phyloP scores from a whole-genome alignment of 1,139 yeast genomes.

The Kodamaea arcana region DNA sequence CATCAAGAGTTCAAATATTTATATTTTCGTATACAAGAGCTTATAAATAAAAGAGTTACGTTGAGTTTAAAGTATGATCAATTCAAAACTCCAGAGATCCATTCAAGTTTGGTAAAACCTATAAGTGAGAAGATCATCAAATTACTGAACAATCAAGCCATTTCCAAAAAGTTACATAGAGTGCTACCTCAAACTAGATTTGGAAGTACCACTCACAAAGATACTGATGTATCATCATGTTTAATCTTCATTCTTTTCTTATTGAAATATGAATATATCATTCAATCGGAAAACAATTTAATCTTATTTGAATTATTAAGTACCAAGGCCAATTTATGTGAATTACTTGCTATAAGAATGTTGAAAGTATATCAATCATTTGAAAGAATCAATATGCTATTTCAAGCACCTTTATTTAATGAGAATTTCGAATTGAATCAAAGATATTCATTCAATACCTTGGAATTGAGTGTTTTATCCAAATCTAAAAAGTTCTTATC shows the following conservation, averaged over 20 bases:
- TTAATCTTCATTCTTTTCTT: conserved; percentile 34
- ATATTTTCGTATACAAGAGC: conserved; percentile 35
- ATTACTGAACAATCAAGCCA: conserved; percentile 16
- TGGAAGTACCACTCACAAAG: background rate
- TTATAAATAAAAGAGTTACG: conserved; percentile 39
- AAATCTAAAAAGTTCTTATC: conserved; percentile 53
- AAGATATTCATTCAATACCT: conserved; percentile 35
- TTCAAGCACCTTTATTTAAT: conserved; percentile 37
- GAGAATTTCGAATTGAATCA: conserved; percentile 11
- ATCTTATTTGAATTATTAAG: conserved; percentile 46
- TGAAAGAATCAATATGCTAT: conserved; percentile 43
- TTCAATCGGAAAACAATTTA: conserved; percentile 47
- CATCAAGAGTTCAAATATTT: conserved; percentile 35
- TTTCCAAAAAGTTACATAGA: conserved; percentile 9
- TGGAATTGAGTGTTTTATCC: conserved; percentile 53
- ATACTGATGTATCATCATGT: conserved; percentile 17
- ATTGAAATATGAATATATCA: conserved; percentile 40
- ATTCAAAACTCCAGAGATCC: conserved; percentile 51
- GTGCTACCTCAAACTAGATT: conserved; percentile 10
- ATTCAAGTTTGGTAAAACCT: conserved; percentile 49
- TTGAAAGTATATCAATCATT: conserved; percentile 46
- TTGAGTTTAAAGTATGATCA: conserved; percentile 54
- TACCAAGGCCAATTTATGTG: conserved; percentile 55
- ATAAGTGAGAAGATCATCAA: conserved; percentile 32
- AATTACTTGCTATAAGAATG: conserved; percentile 50